These are phyloP conservation scores for Apiospora rasikravindrae DNA, from an alignment of 2,329 filamentous ascomycete species.

Conservation along the genomic window DNA sequence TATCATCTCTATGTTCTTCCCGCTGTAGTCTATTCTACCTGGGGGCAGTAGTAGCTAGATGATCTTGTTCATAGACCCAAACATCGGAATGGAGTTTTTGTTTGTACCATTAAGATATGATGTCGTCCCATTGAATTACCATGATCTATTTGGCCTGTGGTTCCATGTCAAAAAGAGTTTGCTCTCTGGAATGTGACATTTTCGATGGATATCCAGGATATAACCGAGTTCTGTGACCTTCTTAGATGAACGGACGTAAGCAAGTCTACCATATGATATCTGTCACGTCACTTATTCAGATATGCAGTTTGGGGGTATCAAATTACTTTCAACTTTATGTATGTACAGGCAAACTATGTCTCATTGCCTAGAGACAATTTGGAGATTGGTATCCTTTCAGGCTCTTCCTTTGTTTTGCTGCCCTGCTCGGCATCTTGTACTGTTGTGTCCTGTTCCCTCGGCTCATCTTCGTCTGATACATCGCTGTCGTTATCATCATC, in stretches of 20 bases:
- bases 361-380: slow-evolving; percentile 33
- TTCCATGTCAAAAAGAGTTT: background rate
- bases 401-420: slow-evolving; percentile 25
- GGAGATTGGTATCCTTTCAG: slow-evolving; percentile 29
- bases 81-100: slow-evolving; percentile 18
- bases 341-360: slow-evolving; percentile 27
- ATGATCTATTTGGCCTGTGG: background rate
- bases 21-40: slow-evolving; percentile 11
- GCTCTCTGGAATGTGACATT: background rate
- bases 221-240: background rate
- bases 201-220: background rate
- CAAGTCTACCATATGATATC: background rate
- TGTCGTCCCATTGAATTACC: background rate
- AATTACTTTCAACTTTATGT: slow-evolving; percentile 11
- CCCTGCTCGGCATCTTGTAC: slow-evolving; percentile 4
- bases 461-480: slow-evolving; percentile 33
- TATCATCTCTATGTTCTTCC: slow-evolving; percentile 20
- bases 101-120: slow-evolving; percentile 10
- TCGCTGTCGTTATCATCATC: slow-evolving; percentile 40
- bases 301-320: slow-evolving; percentile 21
- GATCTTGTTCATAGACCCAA: slow-evolving; percentile 23
- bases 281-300: background rate
- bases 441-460: slow-evolving; percentile 28
- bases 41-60: slow-evolving; percentile 9
- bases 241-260: background rate